A percentile compares a stretch with the other conserved stretches of the same genome.
phyloP scores from a whole-genome alignment of 768 basidiomycete species.

The Termitomyces sp. region DNA sequence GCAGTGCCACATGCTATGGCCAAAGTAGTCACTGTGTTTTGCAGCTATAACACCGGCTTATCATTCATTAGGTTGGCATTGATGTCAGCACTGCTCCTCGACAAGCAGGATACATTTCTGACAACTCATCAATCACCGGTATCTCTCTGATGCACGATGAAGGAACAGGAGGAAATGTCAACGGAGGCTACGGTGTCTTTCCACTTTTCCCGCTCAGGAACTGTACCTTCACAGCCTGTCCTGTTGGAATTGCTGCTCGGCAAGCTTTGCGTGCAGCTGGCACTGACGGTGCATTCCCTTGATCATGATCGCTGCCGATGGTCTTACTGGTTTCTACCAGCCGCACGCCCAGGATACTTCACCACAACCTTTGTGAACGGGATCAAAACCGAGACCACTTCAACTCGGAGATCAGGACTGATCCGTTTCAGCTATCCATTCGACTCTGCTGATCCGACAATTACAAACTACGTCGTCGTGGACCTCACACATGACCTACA shows the following conservation, averaged over 20 bases:
- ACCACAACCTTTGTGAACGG: conserved; percentile 39
- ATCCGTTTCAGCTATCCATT: conserved; percentile 53
- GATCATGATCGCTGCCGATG: not conserved
- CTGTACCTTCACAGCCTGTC: conserved; percentile 36
- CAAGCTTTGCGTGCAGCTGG: conserved; percentile 34
- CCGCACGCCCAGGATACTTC: conserved; percentile 43
- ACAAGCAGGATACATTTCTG: conserved; percentile 45
- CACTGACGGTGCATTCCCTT: conserved; percentile 30
- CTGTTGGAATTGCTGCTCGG: conserved; percentile 34
- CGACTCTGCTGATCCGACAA: conserved; percentile 18
- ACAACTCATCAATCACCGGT: conserved; percentile 36
- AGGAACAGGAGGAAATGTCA: conserved; percentile 46
- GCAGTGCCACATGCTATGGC: conserved; percentile 48
- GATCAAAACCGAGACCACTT: conserved; percentile 50
- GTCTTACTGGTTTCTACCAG: conserved; percentile 14
- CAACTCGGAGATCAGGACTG: conserved; percentile 52
- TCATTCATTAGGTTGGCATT: conserved; percentile 36
- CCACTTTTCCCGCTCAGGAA: conserved; percentile 40
- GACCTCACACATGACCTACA: conserved; percentile 40
- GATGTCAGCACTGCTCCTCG: conserved; percentile 43
- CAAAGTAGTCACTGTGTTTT: conserved; percentile 26
- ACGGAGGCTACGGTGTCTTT: conserved; percentile 47
- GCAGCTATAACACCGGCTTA: not conserved
- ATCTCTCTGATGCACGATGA: conserved; percentile 51
- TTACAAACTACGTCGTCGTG: conserved; percentile 44